Percentiles rank a stretch among this genome's conserved stretches.
Conservation (phyloP, 768 basidiomycete genomes). For the Glaciozyma antarctica region DNA sequence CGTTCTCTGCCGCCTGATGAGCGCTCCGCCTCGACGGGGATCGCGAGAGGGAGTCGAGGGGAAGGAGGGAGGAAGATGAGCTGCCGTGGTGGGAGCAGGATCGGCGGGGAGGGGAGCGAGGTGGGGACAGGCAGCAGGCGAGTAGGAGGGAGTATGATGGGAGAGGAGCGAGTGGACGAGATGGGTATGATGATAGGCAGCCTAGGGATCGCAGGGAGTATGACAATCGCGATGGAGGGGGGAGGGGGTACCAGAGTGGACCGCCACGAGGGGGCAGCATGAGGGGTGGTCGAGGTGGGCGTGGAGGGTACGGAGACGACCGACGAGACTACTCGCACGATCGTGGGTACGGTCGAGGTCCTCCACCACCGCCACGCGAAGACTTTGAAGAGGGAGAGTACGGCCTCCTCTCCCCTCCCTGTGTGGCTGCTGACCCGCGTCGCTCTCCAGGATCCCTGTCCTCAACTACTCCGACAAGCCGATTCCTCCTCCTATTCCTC, state of each 20-base stretch:
- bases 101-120: background rate
- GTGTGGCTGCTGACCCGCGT: too few species aligned
- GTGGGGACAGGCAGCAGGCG: background rate
- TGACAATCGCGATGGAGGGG: background rate
- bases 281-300: background rate
- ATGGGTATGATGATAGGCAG: constrained; percentile 1
- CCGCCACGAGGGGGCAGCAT: background rate
- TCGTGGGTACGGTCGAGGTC: background rate
- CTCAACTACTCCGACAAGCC: background rate
- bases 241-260: background rate
- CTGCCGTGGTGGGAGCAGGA: constrained; percentile 27
- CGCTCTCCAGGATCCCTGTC: background rate
- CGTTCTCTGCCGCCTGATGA: too few species aligned
- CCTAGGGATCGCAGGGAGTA: background rate
- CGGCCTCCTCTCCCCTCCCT: background rate
- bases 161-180: background rate
- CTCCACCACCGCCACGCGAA: too few species aligned
- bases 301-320: background rate
- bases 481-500: background rate
- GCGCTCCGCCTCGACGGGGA: too few species aligned
- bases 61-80: constrained; percentile 5
- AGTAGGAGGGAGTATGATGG: background rate
- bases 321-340: background rate
- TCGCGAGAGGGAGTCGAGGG: too few species aligned
- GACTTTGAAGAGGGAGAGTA: constrained; percentile 20